Evolutionary conservation across 2,329 filamentous ascomycete species (phyloP).

Genomic region (Pyrenochaeta sp.): DNA sequence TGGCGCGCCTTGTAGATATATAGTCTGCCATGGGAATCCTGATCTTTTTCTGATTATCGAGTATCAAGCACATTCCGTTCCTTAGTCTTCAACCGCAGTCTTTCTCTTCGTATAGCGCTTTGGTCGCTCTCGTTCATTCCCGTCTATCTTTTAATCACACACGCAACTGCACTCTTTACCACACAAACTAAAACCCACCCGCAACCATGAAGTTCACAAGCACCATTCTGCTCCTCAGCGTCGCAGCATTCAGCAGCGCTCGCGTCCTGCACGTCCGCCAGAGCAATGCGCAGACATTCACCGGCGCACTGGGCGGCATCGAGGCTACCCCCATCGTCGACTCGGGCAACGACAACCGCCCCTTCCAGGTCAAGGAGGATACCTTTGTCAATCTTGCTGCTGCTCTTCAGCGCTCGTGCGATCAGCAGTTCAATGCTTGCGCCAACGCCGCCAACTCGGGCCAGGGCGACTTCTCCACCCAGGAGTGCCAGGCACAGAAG

Average conservation of each 20-base stretch:
- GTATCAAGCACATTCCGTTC: conserved; percentile 10
- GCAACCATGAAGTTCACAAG: conserved; percentile 32
- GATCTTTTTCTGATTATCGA: not conserved
- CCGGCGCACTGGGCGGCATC: conserved; percentile 60
- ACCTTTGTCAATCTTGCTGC: conserved; percentile 63
- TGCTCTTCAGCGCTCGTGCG: conserved; percentile 67
- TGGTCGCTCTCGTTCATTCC: conserved; percentile 25
- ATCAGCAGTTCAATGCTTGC: conserved; percentile 69
- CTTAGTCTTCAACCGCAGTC: conserved; percentile 4
- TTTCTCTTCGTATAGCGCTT: conserved; percentile 30
- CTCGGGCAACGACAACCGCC: conserved; percentile 58
- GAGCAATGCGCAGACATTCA: conserved; percentile 47
- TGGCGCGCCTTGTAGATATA: conserved; percentile 16
- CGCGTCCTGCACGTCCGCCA: conserved; percentile 30
- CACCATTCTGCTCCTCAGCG: conserved; percentile 24
- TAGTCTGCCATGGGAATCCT: conserved; percentile 10
- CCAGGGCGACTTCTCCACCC: conserved; percentile 49
- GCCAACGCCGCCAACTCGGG: conserved; percentile 64
- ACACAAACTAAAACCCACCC: conserved; percentile 1
- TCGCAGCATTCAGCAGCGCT: conserved; percentile 24
- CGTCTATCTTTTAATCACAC: conserved; percentile 7
- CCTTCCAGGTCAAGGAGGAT: conserved; percentile 39
- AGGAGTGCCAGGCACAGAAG: conserved; percentile 66
- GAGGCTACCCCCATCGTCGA: conserved; percentile 60
- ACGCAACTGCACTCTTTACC: conserved; percentile 4